phyloP scores from a whole-genome alignment of 1,284 basidiomycete genomes.

The Cryptococcus sp. region DNA sequence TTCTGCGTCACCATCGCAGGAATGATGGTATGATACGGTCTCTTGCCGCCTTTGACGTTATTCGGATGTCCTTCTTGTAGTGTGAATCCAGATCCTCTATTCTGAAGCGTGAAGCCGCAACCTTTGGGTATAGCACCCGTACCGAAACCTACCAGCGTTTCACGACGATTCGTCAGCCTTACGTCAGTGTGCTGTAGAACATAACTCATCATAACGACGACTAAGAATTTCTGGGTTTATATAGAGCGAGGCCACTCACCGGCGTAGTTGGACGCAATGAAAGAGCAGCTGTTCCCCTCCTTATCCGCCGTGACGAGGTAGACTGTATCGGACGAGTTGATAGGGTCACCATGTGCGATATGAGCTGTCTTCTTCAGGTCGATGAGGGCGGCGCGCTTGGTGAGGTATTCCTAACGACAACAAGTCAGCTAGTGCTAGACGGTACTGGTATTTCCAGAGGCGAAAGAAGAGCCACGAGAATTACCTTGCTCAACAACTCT shows the following conservation, averaged over 20 bases:
- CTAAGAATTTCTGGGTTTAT: too few relatives aligned
- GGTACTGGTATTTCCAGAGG: neutral
- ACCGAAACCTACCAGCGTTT: conserved; percentile 56
- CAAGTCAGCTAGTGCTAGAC: conserved; percentile 2
- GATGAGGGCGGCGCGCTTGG: conserved; percentile 76
- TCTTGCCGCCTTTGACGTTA: conserved; percentile 73
- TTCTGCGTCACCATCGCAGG: conserved; percentile 83
- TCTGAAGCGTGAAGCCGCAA: conserved; percentile 95
- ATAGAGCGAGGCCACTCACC: conserved; percentile 56
- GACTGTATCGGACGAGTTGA: conserved; percentile 81
- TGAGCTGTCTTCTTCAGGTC: conserved; percentile 66
- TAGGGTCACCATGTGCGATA: conserved; percentile 62
- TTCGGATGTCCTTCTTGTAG: conserved; percentile 82
- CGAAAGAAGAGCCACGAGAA: conserved; percentile 1
- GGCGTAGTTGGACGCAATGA: conserved; percentile 83
- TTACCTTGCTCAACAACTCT: conserved; percentile 75
- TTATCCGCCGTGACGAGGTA: conserved; percentile 87
- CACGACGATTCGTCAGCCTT: neutral
- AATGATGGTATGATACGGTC: conserved; percentile 92
- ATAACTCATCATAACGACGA: too few relatives aligned
- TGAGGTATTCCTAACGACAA: conserved; percentile 69
- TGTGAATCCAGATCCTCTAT: conserved; percentile 83
- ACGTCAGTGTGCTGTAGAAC: too few relatives aligned
- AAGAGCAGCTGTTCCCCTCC: conserved; percentile 92
- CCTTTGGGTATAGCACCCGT: conserved; percentile 78